A percentile compares a stretch with the other conserved stretches of the same genome.
phyloP scores from a whole-genome alignment of 1,139 yeast species.

The Taiozyma sp. region DNA sequence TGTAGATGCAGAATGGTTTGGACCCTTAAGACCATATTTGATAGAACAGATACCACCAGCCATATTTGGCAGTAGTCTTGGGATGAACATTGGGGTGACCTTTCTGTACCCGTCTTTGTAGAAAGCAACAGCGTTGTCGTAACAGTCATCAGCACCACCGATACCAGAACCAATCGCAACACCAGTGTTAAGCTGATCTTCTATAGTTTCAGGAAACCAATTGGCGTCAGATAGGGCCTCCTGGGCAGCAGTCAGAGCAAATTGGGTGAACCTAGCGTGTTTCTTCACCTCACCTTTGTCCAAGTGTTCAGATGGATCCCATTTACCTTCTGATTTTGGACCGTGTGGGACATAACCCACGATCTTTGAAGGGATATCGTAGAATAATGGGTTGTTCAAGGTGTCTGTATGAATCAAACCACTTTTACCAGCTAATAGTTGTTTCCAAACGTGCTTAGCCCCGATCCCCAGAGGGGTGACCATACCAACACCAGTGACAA shows the following conservation, averaged over 20 bases:
- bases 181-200: constrained; percentile 45
- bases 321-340: constrained; percentile 41
- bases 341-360: constrained; percentile 72
- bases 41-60: constrained; percentile 92
- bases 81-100: constrained; percentile 83
- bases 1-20: constrained; percentile 83
- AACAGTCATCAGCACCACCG: constrained; percentile 79
- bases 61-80: constrained; percentile 84
- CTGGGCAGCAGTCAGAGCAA: constrained; percentile 69
- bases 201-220: constrained; percentile 36
- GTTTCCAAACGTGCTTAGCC: constrained; percentile 46
- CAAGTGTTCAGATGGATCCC: constrained; percentile 38
- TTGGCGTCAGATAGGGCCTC: constrained; percentile 74
- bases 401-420: constrained; percentile 54
- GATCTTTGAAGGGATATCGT: constrained; percentile 66
- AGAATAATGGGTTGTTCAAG: constrained; percentile 46
- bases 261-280: constrained; percentile 71
- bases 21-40: constrained; percentile 71
- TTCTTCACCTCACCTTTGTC: constrained; percentile 40
- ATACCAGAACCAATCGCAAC: constrained; percentile 92
- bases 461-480: constrained; percentile 87
- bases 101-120: constrained; percentile 55
- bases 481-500: constrained; percentile 86
- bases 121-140: constrained; percentile 53
- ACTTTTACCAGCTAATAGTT: constrained; percentile 43